These are phyloP conservation scores for Corylus avellana DNA, from an alignment of 306 rosid genomes.

Conservation along the genomic window DNA sequence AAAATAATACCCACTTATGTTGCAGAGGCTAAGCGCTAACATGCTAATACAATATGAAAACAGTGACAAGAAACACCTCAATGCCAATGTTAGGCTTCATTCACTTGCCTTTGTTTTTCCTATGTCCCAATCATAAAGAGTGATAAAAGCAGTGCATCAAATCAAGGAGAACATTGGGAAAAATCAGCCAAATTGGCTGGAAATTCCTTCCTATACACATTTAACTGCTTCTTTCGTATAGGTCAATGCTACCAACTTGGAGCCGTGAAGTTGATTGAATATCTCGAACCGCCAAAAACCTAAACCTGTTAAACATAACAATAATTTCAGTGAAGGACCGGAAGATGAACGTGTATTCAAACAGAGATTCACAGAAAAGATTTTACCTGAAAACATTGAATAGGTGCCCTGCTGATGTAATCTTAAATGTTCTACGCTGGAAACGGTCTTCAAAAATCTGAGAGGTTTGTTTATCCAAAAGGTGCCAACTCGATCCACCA, in stretches of 20 bases:
- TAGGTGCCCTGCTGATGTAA: conserved; percentile 41
- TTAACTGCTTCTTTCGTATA: conserved; percentile 46
- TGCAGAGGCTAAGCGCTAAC: too few relatives aligned
- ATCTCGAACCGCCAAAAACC: conserved; percentile 68
- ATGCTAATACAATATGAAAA: too few relatives aligned
- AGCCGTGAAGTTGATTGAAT: conserved; percentile 60
- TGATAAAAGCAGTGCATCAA: background rate
- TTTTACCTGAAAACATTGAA: conserved; percentile 69
- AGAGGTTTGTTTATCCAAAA: conserved; percentile 64
- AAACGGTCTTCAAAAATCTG: conserved; percentile 67
- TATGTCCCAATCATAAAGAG: background rate
- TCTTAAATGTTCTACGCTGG: conserved; percentile 56
- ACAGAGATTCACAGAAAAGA: background rate
- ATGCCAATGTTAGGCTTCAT: too few relatives aligned
- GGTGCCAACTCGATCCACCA: conserved; percentile 70
- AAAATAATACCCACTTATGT: too few relatives aligned
- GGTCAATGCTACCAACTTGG: conserved; percentile 87
- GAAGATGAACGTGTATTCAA: background rate
- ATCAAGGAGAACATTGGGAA: background rate
- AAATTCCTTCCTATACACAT: background rate
- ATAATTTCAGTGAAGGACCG: background rate
- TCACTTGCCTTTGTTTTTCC: too few relatives aligned
- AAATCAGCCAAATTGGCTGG: background rate
- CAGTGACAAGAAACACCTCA: too few relatives aligned
- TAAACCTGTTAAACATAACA: conserved; percentile 54